Percentiles rank a stretch among this genome's conserved stretches.
phyloP scores from a whole-genome alignment of 345 rosid species.

The Arabidopsis suecica region DNA sequence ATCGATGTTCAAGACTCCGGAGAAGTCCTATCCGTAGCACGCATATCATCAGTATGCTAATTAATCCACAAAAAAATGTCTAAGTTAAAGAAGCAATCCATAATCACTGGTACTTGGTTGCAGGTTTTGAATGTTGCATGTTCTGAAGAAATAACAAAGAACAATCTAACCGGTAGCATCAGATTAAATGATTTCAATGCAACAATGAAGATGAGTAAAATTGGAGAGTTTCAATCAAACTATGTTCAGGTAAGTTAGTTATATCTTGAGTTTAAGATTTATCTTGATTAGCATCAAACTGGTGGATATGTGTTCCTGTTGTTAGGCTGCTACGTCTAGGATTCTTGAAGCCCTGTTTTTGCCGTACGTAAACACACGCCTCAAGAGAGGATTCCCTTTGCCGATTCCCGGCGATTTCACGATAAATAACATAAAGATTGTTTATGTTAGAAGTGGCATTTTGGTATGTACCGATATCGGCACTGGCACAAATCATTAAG shows the following conservation, averaged over 20 bases:
- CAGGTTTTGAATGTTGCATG: constrained; percentile 59
- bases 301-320: constrained; percentile 31
- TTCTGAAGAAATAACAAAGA: constrained; percentile 54
- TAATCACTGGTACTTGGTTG: constrained; percentile 13
- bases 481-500: background rate
- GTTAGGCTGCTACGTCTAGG: constrained; percentile 52
- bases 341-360: constrained; percentile 55
- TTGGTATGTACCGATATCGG: constrained; percentile 54
- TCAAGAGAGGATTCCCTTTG: constrained; percentile 63
- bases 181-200: constrained; percentile 51
- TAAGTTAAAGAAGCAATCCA: constrained; percentile 2
- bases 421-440: constrained; percentile 54
- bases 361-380: constrained; percentile 62
- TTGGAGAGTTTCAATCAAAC: constrained; percentile 58
- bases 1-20: constrained; percentile 59
- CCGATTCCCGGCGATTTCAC: constrained; percentile 57
- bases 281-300: constrained; percentile 15
- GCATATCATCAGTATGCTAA: constrained; percentile 65
- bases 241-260: constrained; percentile 54
- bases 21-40: constrained; percentile 57
- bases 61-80: constrained; percentile 16
- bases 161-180: constrained; percentile 59
- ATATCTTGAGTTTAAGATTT: background rate
- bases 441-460: constrained; percentile 45
- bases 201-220: constrained; percentile 60